Conservation (phyloP, 257 asterid species). For the Gynochthodes officinalis region DNA sequence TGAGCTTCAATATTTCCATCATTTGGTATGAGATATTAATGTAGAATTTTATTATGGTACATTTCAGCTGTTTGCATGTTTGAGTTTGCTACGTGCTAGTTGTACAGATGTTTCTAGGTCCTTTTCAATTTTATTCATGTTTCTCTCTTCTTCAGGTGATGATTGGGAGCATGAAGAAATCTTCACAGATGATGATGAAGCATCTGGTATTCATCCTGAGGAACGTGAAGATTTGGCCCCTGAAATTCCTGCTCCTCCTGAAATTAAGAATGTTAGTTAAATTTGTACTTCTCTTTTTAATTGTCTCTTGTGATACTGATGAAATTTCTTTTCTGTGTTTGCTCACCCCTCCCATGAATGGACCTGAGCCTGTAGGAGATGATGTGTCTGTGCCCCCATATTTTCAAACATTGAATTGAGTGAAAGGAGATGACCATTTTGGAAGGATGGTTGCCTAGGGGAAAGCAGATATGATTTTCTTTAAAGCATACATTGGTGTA, state of each 20-base stretch:
- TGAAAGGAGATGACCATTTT: background rate
- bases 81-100: background rate
- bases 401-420: background rate
- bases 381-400: background rate
- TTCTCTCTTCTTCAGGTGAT: conserved; percentile 52
- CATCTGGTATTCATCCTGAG: conserved; percentile 75
- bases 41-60: background rate
- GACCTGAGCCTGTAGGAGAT: background rate
- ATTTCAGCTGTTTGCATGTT: background rate
- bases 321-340: background rate
- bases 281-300: conserved; percentile 3
- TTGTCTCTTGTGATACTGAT: background rate
- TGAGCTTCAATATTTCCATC: background rate
- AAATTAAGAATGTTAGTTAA: conserved; percentile 76
- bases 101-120: background rate
- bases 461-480: background rate
- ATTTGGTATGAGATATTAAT: background rate
- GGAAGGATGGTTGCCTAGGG: background rate
- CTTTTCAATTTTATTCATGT: background rate
- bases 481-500: background rate
- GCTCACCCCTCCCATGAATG: background rate
- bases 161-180: conserved; percentile 99
- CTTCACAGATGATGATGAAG: conserved; percentile 97
- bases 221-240: conserved; percentile 97
- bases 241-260: conserved; percentile 97